A percentile compares a stretch with the other conserved stretches of the same genome.
phyloP scores from a whole-genome alignment of 495 filamentous ascomycete species.

The Aspergillus sclerotioniger region DNA sequence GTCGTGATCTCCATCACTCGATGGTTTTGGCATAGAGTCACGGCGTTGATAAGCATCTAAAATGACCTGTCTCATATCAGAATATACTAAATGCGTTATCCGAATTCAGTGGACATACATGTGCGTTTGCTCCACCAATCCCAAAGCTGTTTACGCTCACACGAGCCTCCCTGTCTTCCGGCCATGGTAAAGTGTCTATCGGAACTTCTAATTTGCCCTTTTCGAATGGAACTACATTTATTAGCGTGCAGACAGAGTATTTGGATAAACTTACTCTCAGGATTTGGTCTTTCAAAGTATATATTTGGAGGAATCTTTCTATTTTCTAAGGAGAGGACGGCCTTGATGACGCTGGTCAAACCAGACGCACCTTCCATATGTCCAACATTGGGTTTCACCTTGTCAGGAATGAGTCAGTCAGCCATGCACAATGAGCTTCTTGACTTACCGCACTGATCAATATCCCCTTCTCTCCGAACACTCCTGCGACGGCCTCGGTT shows the following conservation, averaged over 20 bases:
- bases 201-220: constrained; percentile 26
- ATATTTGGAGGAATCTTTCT: constrained; percentile 36
- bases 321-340: constrained; percentile 31
- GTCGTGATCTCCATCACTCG: not conserved
- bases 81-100: not conserved
- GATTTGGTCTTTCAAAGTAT: constrained; percentile 30
- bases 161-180: constrained; percentile 17
- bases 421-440: too few species aligned
- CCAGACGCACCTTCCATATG: constrained; percentile 40
- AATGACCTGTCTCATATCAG: not conserved
- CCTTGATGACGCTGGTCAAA: constrained; percentile 36
- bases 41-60: not conserved
- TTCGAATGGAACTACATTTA: constrained; percentile 28
- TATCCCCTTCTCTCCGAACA: constrained; percentile 18
- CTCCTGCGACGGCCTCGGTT: constrained; percentile 21
- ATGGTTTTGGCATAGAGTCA: not conserved
- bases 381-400: constrained; percentile 38
- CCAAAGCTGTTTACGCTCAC: constrained; percentile 37
- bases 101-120: constrained; percentile 4
- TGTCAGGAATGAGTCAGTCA: not conserved
- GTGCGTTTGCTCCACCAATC: constrained; percentile 22
- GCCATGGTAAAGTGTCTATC: constrained; percentile 28
- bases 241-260: constrained; percentile 5
- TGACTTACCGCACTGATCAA: constrained; percentile 23
- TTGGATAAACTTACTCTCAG: constrained; percentile 15